These are phyloP conservation scores for Crotalaria pallida DNA, from an alignment of 306 rosid species.

Conservation along the genomic window DNA sequence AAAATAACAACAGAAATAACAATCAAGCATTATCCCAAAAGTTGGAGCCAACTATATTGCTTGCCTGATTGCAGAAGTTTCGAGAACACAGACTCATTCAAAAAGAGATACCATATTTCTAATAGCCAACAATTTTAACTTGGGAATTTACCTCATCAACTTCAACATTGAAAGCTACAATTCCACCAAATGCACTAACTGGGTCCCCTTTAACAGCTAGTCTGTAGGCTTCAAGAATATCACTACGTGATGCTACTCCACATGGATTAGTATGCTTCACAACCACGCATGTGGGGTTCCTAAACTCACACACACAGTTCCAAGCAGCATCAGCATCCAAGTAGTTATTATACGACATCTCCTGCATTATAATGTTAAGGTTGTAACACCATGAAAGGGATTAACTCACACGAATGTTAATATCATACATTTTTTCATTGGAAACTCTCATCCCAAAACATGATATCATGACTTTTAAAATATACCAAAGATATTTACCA, in stretches of 20 bases:
- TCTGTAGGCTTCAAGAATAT: conserved; percentile 86
- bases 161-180: conserved; percentile 83
- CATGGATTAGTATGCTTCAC: conserved; percentile 97
- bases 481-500: background rate
- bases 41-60: too few species aligned
- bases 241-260: conserved; percentile 88
- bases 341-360: too few species aligned
- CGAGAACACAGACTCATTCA: background rate
- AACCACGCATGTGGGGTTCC: conserved; percentile 72
- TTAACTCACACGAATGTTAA: too few species aligned
- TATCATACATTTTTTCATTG: too few species aligned
- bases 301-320: conserved; percentile 88
- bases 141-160: conserved; percentile 70
- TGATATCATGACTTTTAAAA: background rate
- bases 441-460: conserved; percentile 4
- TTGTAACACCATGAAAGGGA: too few species aligned
- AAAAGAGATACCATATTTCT: background rate
- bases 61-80: background rate
- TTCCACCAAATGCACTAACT: conserved; percentile 97
- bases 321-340: conserved; percentile 97
- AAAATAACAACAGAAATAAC: too few species aligned
- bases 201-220: conserved; percentile 92
- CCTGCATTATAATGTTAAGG: too few species aligned
- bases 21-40: too few species aligned
- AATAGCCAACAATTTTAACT: background rate